These are phyloP conservation scores for Colletotrichum liriopes DNA, from an alignment of 2,329 filamentous ascomycete genomes.

Conservation along the genomic window DNA sequence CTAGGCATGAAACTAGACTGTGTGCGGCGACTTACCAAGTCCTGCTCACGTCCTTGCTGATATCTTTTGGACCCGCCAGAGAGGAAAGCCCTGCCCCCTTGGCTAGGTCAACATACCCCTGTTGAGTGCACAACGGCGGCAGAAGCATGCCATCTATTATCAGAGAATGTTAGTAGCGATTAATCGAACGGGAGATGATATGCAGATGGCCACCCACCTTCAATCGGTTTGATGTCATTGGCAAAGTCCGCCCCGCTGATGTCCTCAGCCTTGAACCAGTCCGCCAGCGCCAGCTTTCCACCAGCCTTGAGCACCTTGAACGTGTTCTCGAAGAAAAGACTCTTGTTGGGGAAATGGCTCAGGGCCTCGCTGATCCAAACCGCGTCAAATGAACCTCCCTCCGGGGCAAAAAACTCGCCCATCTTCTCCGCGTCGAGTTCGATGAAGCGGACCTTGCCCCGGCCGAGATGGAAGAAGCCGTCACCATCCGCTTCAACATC, in stretches of 20 bases:
- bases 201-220: constrained; percentile 55
- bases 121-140: constrained; percentile 68
- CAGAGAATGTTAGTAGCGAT: background rate
- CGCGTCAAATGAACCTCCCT: constrained; percentile 63
- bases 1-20: too few relatives aligned
- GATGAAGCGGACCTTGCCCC: constrained; percentile 67
- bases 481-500: constrained; percentile 46
- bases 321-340: constrained; percentile 70
- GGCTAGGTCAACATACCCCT: constrained; percentile 68
- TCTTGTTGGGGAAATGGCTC: constrained; percentile 73
- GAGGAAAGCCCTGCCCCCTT: constrained; percentile 63
- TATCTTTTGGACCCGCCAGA: constrained; percentile 66
- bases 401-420: constrained; percentile 64
- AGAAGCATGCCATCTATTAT: constrained; percentile 71
- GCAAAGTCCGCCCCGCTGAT: constrained; percentile 61
- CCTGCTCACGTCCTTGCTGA: constrained; percentile 71
- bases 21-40: constrained; percentile 65
- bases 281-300: constrained; percentile 70
- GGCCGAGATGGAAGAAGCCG: constrained; percentile 57
- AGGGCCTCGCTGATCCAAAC: constrained; percentile 76
- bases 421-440: constrained; percentile 76
- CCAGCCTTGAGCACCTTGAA: constrained; percentile 62
- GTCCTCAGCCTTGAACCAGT: constrained; percentile 72
- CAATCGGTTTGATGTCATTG: constrained; percentile 72
- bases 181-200: background rate